Conservation (phyloP, 805 yeast genomes). For the Cyberlindnera saturnus region DNA sequence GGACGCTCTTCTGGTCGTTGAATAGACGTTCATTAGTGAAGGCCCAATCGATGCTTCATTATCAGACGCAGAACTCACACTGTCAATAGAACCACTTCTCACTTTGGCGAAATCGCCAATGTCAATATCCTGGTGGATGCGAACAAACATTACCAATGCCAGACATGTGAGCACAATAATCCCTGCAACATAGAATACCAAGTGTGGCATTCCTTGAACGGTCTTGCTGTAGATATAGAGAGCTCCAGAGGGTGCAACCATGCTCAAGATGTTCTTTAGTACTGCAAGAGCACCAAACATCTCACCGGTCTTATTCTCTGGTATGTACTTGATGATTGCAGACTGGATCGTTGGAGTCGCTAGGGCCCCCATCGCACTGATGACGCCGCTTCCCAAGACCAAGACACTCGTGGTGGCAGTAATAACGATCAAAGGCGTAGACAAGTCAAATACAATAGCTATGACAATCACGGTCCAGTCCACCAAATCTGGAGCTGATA, state of each 20-base stretch:
- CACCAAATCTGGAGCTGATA: slow-evolving; percentile 44
- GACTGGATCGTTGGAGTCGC: slow-evolving; percentile 55
- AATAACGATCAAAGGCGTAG: slow-evolving; percentile 32
- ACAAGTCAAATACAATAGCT: slow-evolving; percentile 29
- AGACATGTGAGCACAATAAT: slow-evolving; percentile 1
- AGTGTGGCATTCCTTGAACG: slow-evolving; percentile 31
- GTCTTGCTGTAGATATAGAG: slow-evolving; percentile 43
- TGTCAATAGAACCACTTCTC: neutral
- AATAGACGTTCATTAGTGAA: neutral
- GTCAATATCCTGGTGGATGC: slow-evolving; percentile 11
- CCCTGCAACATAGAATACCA: slow-evolving; percentile 26
- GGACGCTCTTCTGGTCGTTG: neutral
- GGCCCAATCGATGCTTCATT: neutral
- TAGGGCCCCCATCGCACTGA: slow-evolving; percentile 44
- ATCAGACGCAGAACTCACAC: neutral
- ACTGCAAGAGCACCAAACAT: slow-evolving; percentile 66
- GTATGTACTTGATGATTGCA: slow-evolving; percentile 53
- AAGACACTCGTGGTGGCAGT: slow-evolving; percentile 24
- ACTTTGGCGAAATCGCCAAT: slow-evolving; percentile 1
- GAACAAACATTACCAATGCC: neutral
- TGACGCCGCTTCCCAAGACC: slow-evolving; percentile 29
- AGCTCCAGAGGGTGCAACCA: slow-evolving; percentile 44
- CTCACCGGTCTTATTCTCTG: slow-evolving; percentile 58
- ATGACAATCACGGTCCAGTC: slow-evolving; percentile 36
- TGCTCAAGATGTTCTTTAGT: slow-evolving; percentile 42